phyloP scores from a whole-genome alignment of 2,329 filamentous ascomycete species.

The Ceratocystiopsis brevicomis region DNA sequence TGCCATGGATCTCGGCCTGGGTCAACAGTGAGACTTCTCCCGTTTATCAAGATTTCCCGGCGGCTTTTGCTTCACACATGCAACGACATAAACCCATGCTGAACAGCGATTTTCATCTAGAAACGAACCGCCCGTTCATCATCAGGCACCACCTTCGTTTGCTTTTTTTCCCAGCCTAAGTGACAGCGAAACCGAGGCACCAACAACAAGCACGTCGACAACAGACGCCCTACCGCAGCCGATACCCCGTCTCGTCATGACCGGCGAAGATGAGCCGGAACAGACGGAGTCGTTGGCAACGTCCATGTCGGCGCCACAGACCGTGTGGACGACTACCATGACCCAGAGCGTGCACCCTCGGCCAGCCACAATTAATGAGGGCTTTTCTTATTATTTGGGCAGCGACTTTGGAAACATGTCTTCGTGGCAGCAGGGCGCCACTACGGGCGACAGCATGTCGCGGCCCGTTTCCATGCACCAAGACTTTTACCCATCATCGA shows the following conservation, averaged over 20 bases:
- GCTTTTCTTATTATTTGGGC: slow-evolving; percentile 38
- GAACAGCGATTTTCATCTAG: no score
- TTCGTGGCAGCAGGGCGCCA: slow-evolving; percentile 29
- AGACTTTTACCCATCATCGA: slow-evolving; percentile 32
- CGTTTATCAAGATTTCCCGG: no score
- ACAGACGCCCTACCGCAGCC: slow-evolving; percentile 24
- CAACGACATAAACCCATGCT: slow-evolving; percentile 15
- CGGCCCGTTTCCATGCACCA: slow-evolving; percentile 39
- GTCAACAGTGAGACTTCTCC: no score
- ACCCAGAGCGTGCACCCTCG: slow-evolving; percentile 31
- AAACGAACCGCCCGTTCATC: slow-evolving; percentile 17
- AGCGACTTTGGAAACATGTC: slow-evolving; percentile 33
- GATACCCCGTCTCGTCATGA: slow-evolving; percentile 25
- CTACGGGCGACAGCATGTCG: slow-evolving; percentile 31
- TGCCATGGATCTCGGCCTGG: no score
- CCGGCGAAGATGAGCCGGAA: slow-evolving; percentile 27
- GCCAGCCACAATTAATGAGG: slow-evolving; percentile 41
- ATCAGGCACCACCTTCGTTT: slow-evolving; percentile 24
- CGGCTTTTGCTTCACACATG: not conserved
- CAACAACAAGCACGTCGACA: slow-evolving; percentile 9
- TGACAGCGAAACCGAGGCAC: not conserved
- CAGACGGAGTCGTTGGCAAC: slow-evolving; percentile 23
- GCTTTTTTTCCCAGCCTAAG: slow-evolving; percentile 23
- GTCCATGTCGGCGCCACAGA: slow-evolving; percentile 22
- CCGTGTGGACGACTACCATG: slow-evolving; percentile 36